These are phyloP conservation scores for Rhizopogon salebrosus DNA, from an alignment of 768 basidiomycete species.

Conservation along the genomic window DNA sequence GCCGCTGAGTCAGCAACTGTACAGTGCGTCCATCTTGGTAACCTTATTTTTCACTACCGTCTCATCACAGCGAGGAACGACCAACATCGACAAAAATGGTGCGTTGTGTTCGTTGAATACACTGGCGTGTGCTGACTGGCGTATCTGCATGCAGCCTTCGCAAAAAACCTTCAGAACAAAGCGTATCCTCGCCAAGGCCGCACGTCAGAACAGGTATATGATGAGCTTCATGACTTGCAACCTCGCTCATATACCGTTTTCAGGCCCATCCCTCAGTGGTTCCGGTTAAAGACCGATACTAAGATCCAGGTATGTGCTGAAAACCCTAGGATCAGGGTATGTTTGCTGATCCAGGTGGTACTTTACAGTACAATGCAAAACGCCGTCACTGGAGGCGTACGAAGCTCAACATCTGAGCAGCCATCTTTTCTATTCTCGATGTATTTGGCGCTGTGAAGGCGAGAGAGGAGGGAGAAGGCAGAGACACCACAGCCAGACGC, in stretches of 20 bases:
- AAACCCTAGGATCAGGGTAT: not conserved
- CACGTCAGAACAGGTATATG: conserved; percentile 97
- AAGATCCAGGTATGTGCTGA: conserved; percentile 72
- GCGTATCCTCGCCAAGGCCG: conserved; percentile 93
- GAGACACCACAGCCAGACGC: conserved; percentile 4
- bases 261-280: conserved; percentile 99
- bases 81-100: conserved; percentile 46
- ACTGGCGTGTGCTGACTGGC: conserved; percentile 5
- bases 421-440: conserved; percentile 1
- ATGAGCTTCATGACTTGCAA: too few species aligned
- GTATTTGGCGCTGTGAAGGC: conserved; percentile 3
- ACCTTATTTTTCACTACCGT: conserved; percentile 27
- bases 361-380: conserved; percentile 81
- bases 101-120: conserved; percentile 16
- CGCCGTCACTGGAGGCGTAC: conserved; percentile 99
- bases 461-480: conserved; percentile 2
- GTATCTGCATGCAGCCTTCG: conserved; percentile 64
- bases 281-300: conserved; percentile 93
- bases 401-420: conserved; percentile 88
- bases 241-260: not conserved
- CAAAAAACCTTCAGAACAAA: conserved; percentile 99
- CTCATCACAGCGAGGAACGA: conserved; percentile 23
- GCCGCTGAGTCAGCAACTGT: conserved; percentile 36
- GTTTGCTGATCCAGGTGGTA: not conserved
- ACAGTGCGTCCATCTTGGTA: conserved; percentile 26